Percentiles rank a stretch among this genome's conserved stretches.
phyloP scores from a whole-genome alignment of 2,329 filamentous ascomycete species.

The Anisogramma anomala region DNA sequence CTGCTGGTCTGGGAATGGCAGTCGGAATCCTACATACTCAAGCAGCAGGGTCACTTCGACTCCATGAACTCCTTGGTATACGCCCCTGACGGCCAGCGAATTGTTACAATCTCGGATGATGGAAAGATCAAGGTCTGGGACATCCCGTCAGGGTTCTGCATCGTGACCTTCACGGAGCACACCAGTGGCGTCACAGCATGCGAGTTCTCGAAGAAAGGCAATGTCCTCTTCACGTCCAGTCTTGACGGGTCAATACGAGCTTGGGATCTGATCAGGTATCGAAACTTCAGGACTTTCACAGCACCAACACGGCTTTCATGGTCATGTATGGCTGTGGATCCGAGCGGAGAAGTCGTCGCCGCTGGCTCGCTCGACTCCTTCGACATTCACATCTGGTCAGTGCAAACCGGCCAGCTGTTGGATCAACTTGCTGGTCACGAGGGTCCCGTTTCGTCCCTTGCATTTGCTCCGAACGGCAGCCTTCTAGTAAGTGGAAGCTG shows the following conservation, averaged over 20 bases:
- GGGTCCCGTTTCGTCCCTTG: conserved; percentile 77
- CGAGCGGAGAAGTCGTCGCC: conserved; percentile 90
- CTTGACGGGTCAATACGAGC: conserved; percentile 88
- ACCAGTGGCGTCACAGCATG: conserved; percentile 88
- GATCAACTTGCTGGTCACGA: conserved; percentile 88
- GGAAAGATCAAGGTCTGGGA: conserved; percentile 99
- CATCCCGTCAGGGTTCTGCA: conserved; percentile 88
- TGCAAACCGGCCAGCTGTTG: conserved; percentile 90
- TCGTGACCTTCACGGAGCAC: conserved; percentile 96
- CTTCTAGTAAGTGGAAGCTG: conserved; percentile 85
- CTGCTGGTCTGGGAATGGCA: conserved; percentile 99
- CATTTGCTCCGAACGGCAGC: conserved; percentile 78
- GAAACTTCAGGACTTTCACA: conserved; percentile 96
- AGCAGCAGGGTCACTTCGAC: conserved; percentile 96
- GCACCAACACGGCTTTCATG: conserved; percentile 86
- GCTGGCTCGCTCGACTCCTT: conserved; percentile 93
- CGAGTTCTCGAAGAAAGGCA: conserved; percentile 89
- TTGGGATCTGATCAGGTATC: conserved; percentile 91
- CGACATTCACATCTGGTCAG: conserved; percentile 96
- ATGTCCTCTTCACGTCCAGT: conserved; percentile 89
- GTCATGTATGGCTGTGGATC: conserved; percentile 90
- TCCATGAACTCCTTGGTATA: conserved; percentile 89
- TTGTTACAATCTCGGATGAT: conserved; percentile 90
- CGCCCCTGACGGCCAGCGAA: conserved; percentile 82
- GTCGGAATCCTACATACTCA: conserved; percentile 95